Evolutionary conservation across 305 asterid species (phyloP).

Genomic region (Fraxinus sp.): DNA sequence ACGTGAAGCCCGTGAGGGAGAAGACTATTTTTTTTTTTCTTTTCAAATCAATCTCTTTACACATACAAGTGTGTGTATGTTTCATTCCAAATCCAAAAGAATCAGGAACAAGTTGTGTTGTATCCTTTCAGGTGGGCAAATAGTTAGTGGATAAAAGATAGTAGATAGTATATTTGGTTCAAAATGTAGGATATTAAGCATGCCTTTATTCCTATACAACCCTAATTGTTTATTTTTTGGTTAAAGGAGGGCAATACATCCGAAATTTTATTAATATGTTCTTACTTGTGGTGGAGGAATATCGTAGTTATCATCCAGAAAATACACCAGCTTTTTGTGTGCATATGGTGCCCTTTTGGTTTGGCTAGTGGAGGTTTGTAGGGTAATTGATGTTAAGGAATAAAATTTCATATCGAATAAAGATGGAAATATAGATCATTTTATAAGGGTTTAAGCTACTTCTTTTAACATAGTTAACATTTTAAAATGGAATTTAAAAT

Average conservation of each 20-base stretch:
- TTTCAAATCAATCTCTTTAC: background rate
- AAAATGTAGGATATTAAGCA: slow-evolving; percentile 23
- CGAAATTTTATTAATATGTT: too few relatives aligned
- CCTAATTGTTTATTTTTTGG: background rate
- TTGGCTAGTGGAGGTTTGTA: slow-evolving; percentile 45
- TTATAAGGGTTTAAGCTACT: too few relatives aligned
- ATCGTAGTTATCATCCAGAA: slow-evolving; percentile 44
- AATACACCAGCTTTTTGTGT: slow-evolving; percentile 45
- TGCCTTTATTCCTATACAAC: background rate
- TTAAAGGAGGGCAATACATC: too few relatives aligned
- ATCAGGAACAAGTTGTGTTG: too few relatives aligned
- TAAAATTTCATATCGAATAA: too few relatives aligned
- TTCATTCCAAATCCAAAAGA: background rate
- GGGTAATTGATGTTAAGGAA: slow-evolving; percentile 3
- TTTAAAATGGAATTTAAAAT: too few relatives aligned
- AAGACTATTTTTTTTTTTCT: too few relatives aligned
- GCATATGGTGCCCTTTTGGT: slow-evolving; percentile 22
- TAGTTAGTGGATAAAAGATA: background rate
- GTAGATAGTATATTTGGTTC: too few relatives aligned
- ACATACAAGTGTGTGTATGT: background rate
- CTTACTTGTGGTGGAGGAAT: too few relatives aligned
- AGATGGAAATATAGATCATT: too few relatives aligned
- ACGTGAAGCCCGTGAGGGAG: too few relatives aligned
- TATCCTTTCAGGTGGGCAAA: background rate
- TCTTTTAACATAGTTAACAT: too few relatives aligned